Conservation (phyloP, 177 flowering plant species). For the Vitis hybrid region DNA sequence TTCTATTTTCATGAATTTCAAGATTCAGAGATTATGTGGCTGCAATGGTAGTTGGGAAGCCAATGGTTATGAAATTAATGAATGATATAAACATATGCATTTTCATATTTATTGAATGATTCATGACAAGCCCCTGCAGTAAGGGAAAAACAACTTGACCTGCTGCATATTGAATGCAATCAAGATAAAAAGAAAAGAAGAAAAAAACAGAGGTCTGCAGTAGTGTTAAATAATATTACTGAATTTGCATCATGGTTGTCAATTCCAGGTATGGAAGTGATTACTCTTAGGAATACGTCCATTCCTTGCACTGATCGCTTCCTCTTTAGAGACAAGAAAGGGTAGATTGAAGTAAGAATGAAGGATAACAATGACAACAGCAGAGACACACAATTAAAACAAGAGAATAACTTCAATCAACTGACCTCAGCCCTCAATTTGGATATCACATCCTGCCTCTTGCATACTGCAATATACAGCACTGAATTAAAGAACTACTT, state of each 20-base stretch:
- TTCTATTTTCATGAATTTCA: no score
- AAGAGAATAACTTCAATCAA: slow-evolving; percentile 1
- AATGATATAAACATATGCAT: no score
- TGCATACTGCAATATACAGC: slow-evolving; percentile 58
- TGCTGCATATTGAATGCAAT: no score
- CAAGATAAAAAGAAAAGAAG: background rate
- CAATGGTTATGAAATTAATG: no score
- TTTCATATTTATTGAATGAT: no score
- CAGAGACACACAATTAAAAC: background rate
- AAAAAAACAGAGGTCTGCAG: background rate
- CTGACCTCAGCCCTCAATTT: slow-evolving; percentile 78
- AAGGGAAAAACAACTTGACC: no score
- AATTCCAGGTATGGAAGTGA: slow-evolving; percentile 79
- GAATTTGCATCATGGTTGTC: slow-evolving; percentile 82
- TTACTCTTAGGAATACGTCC: slow-evolving; percentile 62
- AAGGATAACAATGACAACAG: background rate
- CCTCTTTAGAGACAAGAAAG: slow-evolving; percentile 45
- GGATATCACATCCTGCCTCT: slow-evolving; percentile 53
- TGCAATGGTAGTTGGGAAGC: no score
- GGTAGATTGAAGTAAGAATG: slow-evolving; percentile 10
- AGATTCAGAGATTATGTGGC: no score
- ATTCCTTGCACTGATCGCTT: slow-evolving; percentile 61
- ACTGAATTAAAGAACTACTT: slow-evolving; percentile 3
- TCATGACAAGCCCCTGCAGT: no score
- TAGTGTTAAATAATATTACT: slow-evolving; percentile 39